Evolutionary conservation across 306 rosid species (phyloP).

Genomic region (Astragalus membranaceus): DNA sequence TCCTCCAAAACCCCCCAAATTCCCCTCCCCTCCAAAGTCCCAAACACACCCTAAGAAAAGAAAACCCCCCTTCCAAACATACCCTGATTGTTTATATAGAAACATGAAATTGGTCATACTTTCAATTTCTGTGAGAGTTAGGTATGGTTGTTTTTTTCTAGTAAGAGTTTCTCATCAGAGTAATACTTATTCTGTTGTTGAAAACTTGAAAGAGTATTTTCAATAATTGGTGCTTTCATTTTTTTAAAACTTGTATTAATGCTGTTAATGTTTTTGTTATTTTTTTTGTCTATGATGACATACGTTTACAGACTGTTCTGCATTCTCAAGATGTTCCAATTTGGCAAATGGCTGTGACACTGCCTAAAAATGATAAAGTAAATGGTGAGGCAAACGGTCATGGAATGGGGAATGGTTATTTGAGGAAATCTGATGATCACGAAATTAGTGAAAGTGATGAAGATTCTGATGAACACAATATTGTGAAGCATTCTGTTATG

Average conservation of each 20-base stretch:
- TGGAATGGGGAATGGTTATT: conserved; percentile 40
- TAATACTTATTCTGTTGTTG: not conserved
- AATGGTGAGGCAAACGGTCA: conserved; percentile 15
- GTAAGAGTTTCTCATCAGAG: not conserved
- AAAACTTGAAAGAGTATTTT: not conserved
- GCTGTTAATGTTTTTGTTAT: not conserved
- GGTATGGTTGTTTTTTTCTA: not conserved
- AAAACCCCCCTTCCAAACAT: too few species aligned
- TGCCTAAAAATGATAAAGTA: conserved; percentile 10
- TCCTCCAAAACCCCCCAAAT: too few species aligned
- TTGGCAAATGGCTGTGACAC: conserved; percentile 81
- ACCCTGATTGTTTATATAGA: not conserved
- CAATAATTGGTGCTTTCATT: not conserved
- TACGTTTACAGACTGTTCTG: conserved; percentile 48
- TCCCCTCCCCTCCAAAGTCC: too few species aligned
- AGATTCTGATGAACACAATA: conserved; percentile 36
- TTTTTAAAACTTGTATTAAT: not conserved
- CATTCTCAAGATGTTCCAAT: conserved; percentile 66
- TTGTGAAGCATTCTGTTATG: conserved; percentile 17
- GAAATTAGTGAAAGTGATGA: conserved; percentile 61
- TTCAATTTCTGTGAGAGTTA: not conserved
- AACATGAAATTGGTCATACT: not conserved
- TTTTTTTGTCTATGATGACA: not conserved
- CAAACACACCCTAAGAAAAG: too few species aligned
- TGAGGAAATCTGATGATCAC: conserved; percentile 14